phyloP scores from a whole-genome alignment of 2,329 filamentous ascomycete species.

The Cladosporium sp. region DNA sequence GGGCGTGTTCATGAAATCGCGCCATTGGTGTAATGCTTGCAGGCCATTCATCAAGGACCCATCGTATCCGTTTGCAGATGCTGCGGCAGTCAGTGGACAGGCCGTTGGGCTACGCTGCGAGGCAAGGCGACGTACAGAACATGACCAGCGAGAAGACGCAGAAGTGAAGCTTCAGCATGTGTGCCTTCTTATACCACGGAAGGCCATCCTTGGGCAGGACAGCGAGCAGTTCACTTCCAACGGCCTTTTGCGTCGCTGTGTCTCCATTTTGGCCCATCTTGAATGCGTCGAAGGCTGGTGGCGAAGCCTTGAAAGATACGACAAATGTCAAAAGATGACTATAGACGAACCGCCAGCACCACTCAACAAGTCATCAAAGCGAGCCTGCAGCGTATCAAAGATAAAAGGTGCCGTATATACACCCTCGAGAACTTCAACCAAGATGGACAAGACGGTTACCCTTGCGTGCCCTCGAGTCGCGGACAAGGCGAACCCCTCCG shows the following conservation, averaged over 20 bases:
- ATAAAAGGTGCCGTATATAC: neutral
- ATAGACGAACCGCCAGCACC: neutral
- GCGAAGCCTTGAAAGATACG: neutral
- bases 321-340: neutral
- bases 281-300: neutral
- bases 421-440: neutral
- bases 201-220: slow-evolving; percentile 18
- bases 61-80: slow-evolving; percentile 22
- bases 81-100: slow-evolving; percentile 3
- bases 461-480: neutral
- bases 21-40: slow-evolving; percentile 37
- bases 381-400: neutral
- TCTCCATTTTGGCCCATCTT: neutral
- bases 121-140: slow-evolving; percentile 22
- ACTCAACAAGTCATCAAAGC: neutral
- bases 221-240: slow-evolving; percentile 23
- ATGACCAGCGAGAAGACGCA: slow-evolving; percentile 20
- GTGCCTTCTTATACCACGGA: slow-evolving; percentile 26
- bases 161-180: slow-evolving; percentile 24
- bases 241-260: slow-evolving; percentile 17
- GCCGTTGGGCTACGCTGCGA: neutral
- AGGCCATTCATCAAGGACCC: slow-evolving; percentile 24
- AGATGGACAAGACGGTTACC: neutral
- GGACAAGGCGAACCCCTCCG: neutral
- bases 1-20: slow-evolving; percentile 34